A percentile compares a stretch with the other conserved stretches of the same genome.
These are phyloP conservation scores for Hygrocybe punicea DNA, from an alignment of 768 basidiomycete species.

Conservation along the genomic window DNA sequence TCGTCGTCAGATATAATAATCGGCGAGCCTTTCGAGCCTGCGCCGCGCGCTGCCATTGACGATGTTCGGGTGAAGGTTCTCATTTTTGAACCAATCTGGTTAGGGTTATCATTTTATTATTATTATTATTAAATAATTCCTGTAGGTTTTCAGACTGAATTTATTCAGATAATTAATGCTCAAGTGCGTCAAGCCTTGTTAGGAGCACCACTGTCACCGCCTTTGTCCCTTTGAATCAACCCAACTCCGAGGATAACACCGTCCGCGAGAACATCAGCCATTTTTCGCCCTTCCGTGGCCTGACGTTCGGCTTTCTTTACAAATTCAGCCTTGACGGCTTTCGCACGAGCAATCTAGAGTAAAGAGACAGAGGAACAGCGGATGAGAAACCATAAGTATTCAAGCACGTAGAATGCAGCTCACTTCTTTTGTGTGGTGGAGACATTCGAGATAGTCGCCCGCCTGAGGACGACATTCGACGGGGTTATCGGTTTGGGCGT, in stretches of 20 bases:
- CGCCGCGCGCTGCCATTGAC: neutral
- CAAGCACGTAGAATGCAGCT: slow-evolving; percentile 19
- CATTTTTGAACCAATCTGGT: neutral
- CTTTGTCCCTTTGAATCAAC: slow-evolving; percentile 57
- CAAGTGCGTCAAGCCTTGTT: neutral
- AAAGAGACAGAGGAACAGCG: neutral
- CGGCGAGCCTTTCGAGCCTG: slow-evolving; percentile 3
- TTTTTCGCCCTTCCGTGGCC: slow-evolving; percentile 66
- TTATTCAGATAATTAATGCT: neutral
- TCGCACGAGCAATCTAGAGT: slow-evolving; percentile 49
- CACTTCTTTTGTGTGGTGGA: slow-evolving; percentile 88
- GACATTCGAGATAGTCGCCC: slow-evolving; percentile 88
- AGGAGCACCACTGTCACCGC: slow-evolving; percentile 1
- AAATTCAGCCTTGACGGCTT: slow-evolving; percentile 68
- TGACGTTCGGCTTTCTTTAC: slow-evolving; percentile 61
- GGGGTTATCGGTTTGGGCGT: slow-evolving; percentile 74
- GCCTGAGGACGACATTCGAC: slow-evolving; percentile 64
- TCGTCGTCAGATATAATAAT: slow-evolving; percentile 13
- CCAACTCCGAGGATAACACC: slow-evolving; percentile 75
- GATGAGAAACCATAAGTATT: neutral
- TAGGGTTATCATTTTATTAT: neutral
- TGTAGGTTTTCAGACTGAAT: neutral
- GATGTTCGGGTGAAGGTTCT: too few relatives aligned
- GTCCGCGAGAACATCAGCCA: slow-evolving; percentile 66
- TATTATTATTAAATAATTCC: neutral